Evolutionary conservation across 2,329 filamentous ascomycete species (phyloP).

Genomic region (Calonectria fujianensis): DNA sequence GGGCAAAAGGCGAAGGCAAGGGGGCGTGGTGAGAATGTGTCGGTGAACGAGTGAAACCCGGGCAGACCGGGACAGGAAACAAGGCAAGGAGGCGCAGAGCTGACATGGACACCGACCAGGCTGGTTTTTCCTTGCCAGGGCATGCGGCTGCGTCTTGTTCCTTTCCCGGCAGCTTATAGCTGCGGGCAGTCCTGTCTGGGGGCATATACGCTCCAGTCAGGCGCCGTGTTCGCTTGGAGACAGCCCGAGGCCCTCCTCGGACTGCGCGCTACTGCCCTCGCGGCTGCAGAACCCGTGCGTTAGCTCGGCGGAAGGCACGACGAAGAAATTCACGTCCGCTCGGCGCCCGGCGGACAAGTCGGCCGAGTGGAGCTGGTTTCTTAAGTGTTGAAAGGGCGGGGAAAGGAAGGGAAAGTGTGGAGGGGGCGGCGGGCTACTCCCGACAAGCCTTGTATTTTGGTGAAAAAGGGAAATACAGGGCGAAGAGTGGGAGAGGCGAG

Average conservation of each 20-base stretch:
- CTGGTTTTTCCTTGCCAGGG: slow-evolving; percentile 7
- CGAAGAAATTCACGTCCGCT: slow-evolving; percentile 11
- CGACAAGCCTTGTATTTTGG: slow-evolving; percentile 28
- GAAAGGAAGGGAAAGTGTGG: background rate
- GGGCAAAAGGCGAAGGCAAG: background rate
- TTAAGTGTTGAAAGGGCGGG: slow-evolving; percentile 18
- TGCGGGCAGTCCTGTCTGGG: slow-evolving; percentile 16
- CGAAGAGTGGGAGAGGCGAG: slow-evolving; percentile 23
- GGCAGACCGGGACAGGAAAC: slow-evolving; percentile 34
- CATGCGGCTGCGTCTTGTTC: slow-evolving; percentile 37
- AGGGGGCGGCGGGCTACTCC: slow-evolving; percentile 15
- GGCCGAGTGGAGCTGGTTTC: slow-evolving; percentile 14
- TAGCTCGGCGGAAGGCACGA: slow-evolving; percentile 28
- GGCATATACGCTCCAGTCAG: slow-evolving; percentile 31
- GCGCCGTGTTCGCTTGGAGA: slow-evolving; percentile 1
- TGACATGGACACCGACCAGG: slow-evolving; percentile 28
- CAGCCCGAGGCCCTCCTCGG: slow-evolving; percentile 19
- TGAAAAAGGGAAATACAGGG: slow-evolving; percentile 34
- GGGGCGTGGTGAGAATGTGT: slow-evolving; percentile 35
- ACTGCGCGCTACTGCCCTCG: slow-evolving; percentile 20
- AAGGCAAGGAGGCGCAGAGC: slow-evolving; percentile 37
- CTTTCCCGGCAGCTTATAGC: background rate
- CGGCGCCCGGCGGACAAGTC: slow-evolving; percentile 6
- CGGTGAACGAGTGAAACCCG: slow-evolving; percentile 46
- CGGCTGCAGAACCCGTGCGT: slow-evolving; percentile 22